Base-by-base conservation (phyloP, 2,329 filamentous ascomycete species). In the Hymenoscyphus repandus region DNA sequence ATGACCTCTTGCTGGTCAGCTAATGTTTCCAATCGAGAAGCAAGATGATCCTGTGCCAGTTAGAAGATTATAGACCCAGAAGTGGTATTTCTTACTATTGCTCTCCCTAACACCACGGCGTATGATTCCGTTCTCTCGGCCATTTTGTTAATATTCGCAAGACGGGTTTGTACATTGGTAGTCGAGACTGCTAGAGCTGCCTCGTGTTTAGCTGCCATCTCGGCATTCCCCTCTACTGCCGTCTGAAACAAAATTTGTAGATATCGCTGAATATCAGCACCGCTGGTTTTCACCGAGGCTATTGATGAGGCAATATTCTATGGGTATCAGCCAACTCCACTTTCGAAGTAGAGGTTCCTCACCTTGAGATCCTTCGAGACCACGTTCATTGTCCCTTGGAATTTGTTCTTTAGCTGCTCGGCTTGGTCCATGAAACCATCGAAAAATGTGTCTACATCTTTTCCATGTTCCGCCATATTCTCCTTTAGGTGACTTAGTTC, bases 151-250 rank as follows among this genome's bases (percentile, higher is more conserved):
- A 66, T 52, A 6, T 31, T 48, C 32, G 52, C 51, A 36, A 65
- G 47, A 9, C 51, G 49, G 22, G 47, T 47, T 45, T 56, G 51
- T 13, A 62, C 44, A 38, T 55, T 53, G 6, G 40, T 51, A 5
- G 59, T 58, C 15, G 58, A 52, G 6, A 54, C 47, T 7, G 50
- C 52, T 18, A 65, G 43, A 20, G 64, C 58, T n/a, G 60, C 51
- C 39, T 62, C 60, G 47, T 64, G 61, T 6, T 53, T 51, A 30
- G 60, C 57, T 32, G 60, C 61, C 51, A 66, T 61, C 45, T 65
- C 58, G 12, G 61, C 59, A 49, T 61, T 62, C 7, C 56, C 54
- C 33, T 58, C 52, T 6, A 58, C 38, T n/a, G 32, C 50, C n/a
- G 51, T 53, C 15, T 56, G 45, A 15, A 58, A 53, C 6, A 53